phyloP scores from a whole-genome alignment of 768 basidiomycete species.

The Agrocybe pediades region DNA sequence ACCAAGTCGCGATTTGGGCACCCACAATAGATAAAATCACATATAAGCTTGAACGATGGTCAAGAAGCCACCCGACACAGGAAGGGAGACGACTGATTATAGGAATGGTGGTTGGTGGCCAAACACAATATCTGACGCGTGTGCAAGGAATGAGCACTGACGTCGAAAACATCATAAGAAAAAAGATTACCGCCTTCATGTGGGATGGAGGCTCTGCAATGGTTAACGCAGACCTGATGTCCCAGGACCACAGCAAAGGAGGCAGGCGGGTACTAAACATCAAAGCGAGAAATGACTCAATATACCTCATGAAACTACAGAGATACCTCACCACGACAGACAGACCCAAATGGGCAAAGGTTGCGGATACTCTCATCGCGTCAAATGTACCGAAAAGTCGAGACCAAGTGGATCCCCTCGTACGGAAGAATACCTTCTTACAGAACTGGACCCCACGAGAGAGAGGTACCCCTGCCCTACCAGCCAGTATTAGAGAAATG shows the following conservation, averaged over 20 bases:
- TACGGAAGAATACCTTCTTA: background rate
- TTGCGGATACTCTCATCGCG: background rate
- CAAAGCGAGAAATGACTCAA: slow-evolving; percentile 24
- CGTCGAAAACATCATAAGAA: background rate
- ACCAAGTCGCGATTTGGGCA: slow-evolving; percentile 23
- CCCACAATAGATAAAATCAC: slow-evolving; percentile 26
- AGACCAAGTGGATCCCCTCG: background rate
- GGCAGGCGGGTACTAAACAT: slow-evolving; percentile 27
- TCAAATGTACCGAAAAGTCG: background rate
- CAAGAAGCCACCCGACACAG: slow-evolving; percentile 25
- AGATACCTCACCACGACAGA: slow-evolving; percentile 17
- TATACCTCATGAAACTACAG: slow-evolving; percentile 19
- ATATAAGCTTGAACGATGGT: slow-evolving; percentile 22
- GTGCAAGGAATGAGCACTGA: background rate
- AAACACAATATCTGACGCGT: background rate
- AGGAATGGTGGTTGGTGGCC: slow-evolving; percentile 11
- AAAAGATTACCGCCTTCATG: slow-evolving; percentile 20
- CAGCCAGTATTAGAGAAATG: background rate
- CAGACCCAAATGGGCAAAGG: slow-evolving; percentile 1
- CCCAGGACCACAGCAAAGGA: slow-evolving; percentile 15
- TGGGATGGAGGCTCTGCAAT: slow-evolving; percentile 18
- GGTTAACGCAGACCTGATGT: slow-evolving; percentile 17
- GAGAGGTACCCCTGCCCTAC: background rate
- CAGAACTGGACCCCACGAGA: background rate
- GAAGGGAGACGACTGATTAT: slow-evolving; percentile 20